A percentile compares a stretch with the other conserved stretches of the same genome.
Evolutionary conservation across 345 rosid genomes (phyloP).

Genomic region (Salix suchowensis): DNA sequence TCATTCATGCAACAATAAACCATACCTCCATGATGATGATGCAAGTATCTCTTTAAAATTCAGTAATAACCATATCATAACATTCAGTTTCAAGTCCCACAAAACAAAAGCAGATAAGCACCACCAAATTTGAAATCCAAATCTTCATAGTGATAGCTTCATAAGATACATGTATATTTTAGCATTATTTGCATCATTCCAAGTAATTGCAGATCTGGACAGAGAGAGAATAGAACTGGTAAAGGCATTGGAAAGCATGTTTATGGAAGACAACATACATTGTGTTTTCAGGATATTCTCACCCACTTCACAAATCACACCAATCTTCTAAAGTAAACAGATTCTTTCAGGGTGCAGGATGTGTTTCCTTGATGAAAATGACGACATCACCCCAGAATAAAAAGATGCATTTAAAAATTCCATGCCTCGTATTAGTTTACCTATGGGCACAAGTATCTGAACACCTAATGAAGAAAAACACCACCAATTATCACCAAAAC

Average conservation of each 20-base stretch:
- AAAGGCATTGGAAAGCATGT: not conserved
- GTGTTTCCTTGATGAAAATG: not conserved
- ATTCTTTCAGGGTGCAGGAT: too few species aligned
- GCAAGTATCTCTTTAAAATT: not conserved
- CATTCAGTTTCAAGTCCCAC: not conserved
- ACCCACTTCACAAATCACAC: not conserved
- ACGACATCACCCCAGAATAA: not conserved
- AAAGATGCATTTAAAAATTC: too few species aligned
- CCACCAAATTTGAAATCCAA: not conserved
- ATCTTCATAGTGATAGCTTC: not conserved
- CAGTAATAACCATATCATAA: not conserved
- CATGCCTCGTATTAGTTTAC: too few species aligned
- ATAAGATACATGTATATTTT: not conserved
- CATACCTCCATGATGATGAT: not conserved
- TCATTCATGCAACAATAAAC: not conserved
- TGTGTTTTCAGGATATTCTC: not conserved
- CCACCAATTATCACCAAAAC: too few species aligned
- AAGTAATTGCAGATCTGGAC: not conserved
- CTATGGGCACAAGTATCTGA: too few species aligned
- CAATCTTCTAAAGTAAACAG: not conserved
- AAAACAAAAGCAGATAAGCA: not conserved
- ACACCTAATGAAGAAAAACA: too few species aligned
- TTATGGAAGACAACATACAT: not conserved
- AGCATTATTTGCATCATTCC: not conserved
- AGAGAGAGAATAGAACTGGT: not conserved